Conservation (phyloP, 306 rosid genomes). For the Trifolium dubium region DNA sequence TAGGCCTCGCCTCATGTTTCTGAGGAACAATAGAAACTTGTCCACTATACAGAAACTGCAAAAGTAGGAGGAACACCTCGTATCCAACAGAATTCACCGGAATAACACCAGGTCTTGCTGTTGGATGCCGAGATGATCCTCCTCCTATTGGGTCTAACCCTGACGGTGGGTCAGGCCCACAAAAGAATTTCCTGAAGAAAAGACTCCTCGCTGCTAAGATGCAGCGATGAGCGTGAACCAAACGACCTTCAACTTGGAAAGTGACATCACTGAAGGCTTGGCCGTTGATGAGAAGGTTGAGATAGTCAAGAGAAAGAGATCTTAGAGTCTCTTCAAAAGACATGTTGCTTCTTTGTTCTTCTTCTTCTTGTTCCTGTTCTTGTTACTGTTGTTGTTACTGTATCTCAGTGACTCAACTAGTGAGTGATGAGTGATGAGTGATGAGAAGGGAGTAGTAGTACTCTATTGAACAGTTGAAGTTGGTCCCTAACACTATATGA, state of each 20-base stretch:
- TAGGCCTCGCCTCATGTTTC: conserved; percentile 92
- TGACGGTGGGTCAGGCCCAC: conserved; percentile 69
- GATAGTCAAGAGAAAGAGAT: conserved; percentile 87
- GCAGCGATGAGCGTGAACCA: conserved; percentile 93
- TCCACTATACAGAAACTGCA: conserved; percentile 94
- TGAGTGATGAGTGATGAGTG: not conserved
- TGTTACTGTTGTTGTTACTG: not conserved
- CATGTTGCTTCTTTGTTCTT: conserved; percentile 23
- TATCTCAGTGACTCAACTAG: conserved; percentile 6
- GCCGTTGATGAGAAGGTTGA: conserved; percentile 92
- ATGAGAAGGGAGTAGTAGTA: not conserved
- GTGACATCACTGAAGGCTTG: conserved; percentile 99
- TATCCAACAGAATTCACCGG: conserved; percentile 95
- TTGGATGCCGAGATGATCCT: conserved; percentile 15
- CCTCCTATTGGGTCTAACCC: conserved; percentile 58
- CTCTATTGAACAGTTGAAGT: conserved; percentile 33
- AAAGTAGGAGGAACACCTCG: conserved; percentile 79
- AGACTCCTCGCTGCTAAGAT: conserved; percentile 93
- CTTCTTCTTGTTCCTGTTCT: not conserved
- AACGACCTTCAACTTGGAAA: conserved; percentile 94
- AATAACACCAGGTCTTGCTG: conserved; percentile 57
- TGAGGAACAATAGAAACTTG: conserved; percentile 95
- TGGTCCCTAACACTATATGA: conserved; percentile 36
- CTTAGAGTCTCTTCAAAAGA: conserved; percentile 82
- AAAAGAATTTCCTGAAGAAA: conserved; percentile 92